Evolutionary conservation across 2,329 filamentous ascomycete species (phyloP).

Genomic region (Fusarium sp.): DNA sequence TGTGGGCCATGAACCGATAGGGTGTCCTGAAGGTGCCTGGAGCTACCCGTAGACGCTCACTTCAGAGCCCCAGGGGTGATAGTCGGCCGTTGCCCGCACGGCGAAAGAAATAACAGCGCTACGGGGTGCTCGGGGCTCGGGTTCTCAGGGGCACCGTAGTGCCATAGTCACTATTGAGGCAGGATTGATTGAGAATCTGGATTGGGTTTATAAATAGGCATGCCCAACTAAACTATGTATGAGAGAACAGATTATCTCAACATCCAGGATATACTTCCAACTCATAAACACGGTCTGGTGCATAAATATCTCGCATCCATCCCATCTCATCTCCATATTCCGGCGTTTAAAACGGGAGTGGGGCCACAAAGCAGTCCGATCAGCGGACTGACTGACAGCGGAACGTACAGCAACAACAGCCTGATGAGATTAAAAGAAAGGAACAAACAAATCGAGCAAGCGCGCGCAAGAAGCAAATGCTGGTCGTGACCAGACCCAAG

Average conservation of each 20-base stretch:
- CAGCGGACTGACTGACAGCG: conserved; percentile 2
- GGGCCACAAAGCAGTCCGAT: conserved; percentile 10
- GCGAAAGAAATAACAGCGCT: conserved; percentile 16
- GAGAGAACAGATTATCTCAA: background rate
- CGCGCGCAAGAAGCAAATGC: conserved; percentile 23
- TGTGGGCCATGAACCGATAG: conserved; percentile 40
- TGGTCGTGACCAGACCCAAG: conserved; percentile 4
- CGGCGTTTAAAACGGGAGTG: conserved; percentile 31
- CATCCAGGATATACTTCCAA: background rate
- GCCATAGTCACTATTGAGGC: conserved; percentile 3
- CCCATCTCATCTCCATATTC: background rate
- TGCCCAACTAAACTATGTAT: background rate
- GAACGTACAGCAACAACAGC: conserved; percentile 5
- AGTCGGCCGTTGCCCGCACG: conserved; percentile 32
- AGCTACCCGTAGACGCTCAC: conserved; percentile 1
- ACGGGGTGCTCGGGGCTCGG: conserved; percentile 35
- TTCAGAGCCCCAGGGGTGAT: background rate
- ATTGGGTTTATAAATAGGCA: conserved; percentile 7
- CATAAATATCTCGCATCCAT: conserved; percentile 14
- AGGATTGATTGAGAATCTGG: background rate
- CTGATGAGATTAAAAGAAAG: conserved; percentile 23
- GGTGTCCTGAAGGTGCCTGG: conserved; percentile 11
- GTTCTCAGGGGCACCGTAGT: conserved; percentile 22
- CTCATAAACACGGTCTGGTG: conserved; percentile 3
- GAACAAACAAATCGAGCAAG: conserved; percentile 14